Evolutionary conservation across 106 monocot genomes (phyloP), one percentile per base, ranked within the genome.

Genomic region (Allium sativum): DNA sequence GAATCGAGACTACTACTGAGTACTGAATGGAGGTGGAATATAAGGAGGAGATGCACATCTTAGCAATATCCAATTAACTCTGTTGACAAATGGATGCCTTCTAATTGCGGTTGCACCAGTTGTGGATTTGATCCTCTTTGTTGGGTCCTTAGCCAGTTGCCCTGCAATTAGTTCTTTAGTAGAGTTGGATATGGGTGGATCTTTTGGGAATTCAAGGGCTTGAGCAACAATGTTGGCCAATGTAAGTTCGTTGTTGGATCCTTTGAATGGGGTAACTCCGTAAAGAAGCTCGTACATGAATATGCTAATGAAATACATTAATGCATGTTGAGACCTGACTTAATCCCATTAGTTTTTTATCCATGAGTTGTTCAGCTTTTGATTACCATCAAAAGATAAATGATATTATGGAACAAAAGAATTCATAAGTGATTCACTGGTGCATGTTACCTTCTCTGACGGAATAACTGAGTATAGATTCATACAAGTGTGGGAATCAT

Each of bases 181-280:
- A 0, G 79, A 8, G 4, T 77, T 53, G 12, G 81, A 77, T 10
- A 77, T 64, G 2, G 68, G 0, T 18, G 84, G 81, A 10, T 90
- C 90, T 64, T 86, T 89, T 2, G 95, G 90, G 68, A 96, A 96
- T 61, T 96, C 90, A 13, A 96, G 77, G 9, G 90, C 84, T 10
- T 86, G 76, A 2, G 87, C 95, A 1, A 96, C 87, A 65, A 96
- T 82, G 73, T 91, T 96, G 52, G 90, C 86, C 18, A 96, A 70
- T n/a, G 87, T 90, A 52, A 77, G 19, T 58, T 84, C 90, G 67
- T 96, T 79, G 71, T 87, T 84, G 7, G 43, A 21, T 7, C 86
- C 95, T 31, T 65, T 76, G 79, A 90, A 96, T 15, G 95, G 90
- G 9, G 95, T 96, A 22, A 65, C 44, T 1, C 95, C 90, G 72